Evolutionary conservation across 768 basidiomycete species (phyloP).

Genomic region (Serendipita sp.): DNA sequence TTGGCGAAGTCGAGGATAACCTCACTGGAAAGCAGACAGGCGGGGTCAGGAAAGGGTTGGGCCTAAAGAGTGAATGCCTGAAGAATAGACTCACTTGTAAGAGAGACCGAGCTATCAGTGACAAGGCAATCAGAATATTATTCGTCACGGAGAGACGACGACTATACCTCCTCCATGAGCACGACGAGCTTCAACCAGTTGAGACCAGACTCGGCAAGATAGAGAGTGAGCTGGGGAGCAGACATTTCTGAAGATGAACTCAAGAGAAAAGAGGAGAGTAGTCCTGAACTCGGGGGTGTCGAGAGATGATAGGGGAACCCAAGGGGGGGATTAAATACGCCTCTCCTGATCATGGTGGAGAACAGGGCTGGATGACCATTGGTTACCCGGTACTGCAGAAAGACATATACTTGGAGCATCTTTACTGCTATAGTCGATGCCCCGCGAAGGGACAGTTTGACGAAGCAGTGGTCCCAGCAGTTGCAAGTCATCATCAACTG

Average conservation of each 20-base stretch:
- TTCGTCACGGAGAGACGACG: background rate
- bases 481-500: no score
- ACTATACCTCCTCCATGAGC: constrained; percentile 3
- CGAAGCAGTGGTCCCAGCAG: no score
- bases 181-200: constrained; percentile 1
- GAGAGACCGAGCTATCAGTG: constrained; percentile 5
- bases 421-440: no score
- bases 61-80: no score
- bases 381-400: no score
- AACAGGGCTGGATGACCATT: no score
- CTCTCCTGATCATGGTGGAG: background rate
- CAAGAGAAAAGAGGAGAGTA: background rate
- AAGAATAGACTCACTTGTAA: constrained; percentile 3
- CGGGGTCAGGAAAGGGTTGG: background rate
- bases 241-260: background rate
- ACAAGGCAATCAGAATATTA: background rate
- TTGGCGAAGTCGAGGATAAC: constrained; percentile 10
- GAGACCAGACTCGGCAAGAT: constrained; percentile 6
- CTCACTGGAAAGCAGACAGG: background rate
- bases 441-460: no score
- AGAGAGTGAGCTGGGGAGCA: constrained; percentile 3
- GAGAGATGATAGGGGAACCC: background rate
- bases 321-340: background rate
- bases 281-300: background rate
- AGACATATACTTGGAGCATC: no score